Percentiles rank a stretch among this genome's conserved stretches.
Conservation (phyloP, 345 rosid species). For the Noccaea bulbosa region DNA sequence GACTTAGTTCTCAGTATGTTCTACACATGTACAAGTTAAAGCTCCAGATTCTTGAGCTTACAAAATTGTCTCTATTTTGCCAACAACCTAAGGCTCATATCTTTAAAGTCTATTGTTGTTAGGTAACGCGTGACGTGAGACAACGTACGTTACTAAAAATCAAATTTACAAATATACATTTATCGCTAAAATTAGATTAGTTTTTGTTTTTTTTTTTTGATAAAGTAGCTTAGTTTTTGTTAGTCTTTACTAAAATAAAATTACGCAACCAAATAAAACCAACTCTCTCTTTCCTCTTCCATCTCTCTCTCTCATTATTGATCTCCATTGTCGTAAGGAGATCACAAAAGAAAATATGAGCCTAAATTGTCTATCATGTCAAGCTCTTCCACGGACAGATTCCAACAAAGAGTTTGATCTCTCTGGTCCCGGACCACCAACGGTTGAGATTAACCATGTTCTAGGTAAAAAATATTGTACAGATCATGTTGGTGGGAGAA, state of each 20-base stretch:
- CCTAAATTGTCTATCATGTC: constrained; percentile 66
- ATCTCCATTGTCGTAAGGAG: constrained; percentile 32
- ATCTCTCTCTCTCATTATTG: constrained; percentile 11
- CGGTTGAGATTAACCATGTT: constrained; percentile 29
- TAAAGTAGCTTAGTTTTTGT: constrained; percentile 29
- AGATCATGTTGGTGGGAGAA: constrained; percentile 35
- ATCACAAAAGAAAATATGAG: constrained; percentile 47
- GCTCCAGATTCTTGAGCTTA: too few relatives aligned
- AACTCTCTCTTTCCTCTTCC: constrained; percentile 11
- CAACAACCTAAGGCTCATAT: too few relatives aligned
- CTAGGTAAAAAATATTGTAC: constrained; percentile 46
- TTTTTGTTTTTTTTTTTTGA: too few relatives aligned
- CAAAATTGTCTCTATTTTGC: too few relatives aligned
- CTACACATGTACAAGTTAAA: too few relatives aligned
- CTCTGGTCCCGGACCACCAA: constrained; percentile 39
- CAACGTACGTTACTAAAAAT: constrained; percentile 4
- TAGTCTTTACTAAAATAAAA: constrained; percentile 37
- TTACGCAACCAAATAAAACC: constrained; percentile 30
- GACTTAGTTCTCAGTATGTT: too few relatives aligned
- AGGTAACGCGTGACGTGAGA: background rate
- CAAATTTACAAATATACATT: constrained; percentile 21
- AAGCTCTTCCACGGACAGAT: constrained; percentile 41
- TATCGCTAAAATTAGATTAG: constrained; percentile 26
- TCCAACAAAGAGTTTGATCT: constrained; percentile 33
- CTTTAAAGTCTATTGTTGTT: background rate